Evolutionary conservation across 2,329 filamentous ascomycete genomes (phyloP).

Genomic region (Fusarium gaditjirri): DNA sequence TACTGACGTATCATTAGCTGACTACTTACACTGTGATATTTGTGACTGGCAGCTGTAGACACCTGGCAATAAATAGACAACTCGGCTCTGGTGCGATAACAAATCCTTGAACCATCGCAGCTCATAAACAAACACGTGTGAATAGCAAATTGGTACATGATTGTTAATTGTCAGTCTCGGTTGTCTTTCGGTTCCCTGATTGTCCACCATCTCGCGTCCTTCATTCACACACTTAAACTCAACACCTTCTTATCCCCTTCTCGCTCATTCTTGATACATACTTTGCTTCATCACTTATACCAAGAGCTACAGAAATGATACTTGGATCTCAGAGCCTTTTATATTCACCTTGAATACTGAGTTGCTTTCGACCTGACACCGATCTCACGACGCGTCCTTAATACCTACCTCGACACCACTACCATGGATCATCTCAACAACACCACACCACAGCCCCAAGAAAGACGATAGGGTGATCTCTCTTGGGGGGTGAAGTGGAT

Average conservation of each 20-base stretch:
- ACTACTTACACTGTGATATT: neutral
- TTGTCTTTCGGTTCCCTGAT: neutral
- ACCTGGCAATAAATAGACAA: neutral
- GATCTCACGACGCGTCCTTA: neutral
- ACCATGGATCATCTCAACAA: neutral
- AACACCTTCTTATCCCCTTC: neutral
- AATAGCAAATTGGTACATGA: neutral
- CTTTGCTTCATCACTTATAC: neutral
- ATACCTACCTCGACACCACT: neutral
- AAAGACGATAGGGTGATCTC: constrained; percentile 39
- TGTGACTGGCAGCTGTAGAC: neutral
- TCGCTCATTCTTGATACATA: neutral
- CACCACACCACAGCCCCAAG: neutral
- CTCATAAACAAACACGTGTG: neutral
- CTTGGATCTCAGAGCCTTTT: neutral
- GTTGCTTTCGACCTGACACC: neutral
- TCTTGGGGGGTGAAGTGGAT: constrained; percentile 42
- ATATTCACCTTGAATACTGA: no score
- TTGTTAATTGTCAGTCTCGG: neutral
- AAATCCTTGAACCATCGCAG: neutral
- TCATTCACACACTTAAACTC: neutral
- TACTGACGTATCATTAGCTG: neutral
- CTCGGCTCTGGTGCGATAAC: neutral
- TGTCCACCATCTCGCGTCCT: neutral
- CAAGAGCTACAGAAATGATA: neutral